Percentiles rank a stretch among this genome's conserved stretches.
These are phyloP conservation scores for Paralagenidium karlingii DNA, from an alignment of 352 stramenopile genomes.

Conservation along the genomic window DNA sequence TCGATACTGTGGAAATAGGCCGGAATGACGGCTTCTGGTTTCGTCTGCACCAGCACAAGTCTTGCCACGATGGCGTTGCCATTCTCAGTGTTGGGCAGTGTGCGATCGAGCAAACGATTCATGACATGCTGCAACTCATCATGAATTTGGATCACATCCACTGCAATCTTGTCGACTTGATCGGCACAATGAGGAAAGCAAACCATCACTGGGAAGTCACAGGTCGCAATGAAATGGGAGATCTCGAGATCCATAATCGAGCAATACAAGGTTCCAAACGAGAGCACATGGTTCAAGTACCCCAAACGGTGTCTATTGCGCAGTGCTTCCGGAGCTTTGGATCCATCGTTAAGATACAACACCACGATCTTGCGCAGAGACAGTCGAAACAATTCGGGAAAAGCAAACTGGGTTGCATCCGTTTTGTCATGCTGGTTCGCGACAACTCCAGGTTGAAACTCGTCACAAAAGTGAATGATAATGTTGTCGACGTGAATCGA, in stretches of 20 bases:
- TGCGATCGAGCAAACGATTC: conserved; percentile 17
- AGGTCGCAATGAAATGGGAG: conserved; percentile 55
- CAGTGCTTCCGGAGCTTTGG: conserved; percentile 30
- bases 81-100: too few species aligned
- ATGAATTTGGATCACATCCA: conserved; percentile 27
- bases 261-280: conserved; percentile 44
- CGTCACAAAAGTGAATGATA: too few species aligned
- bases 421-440: too few species aligned
- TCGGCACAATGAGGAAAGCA: conserved; percentile 24
- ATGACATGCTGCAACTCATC: conserved; percentile 16
- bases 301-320: conserved; percentile 32
- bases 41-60: conserved; percentile 47
- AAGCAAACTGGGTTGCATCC: too few species aligned
- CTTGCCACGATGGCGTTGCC: conserved; percentile 29
- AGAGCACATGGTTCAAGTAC: conserved; percentile 52
- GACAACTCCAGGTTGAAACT: too few species aligned
- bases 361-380: too few species aligned
- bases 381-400: too few species aligned
- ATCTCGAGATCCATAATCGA: conserved; percentile 33
- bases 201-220: conserved; percentile 64
- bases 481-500: too few species aligned
- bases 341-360: too few species aligned
- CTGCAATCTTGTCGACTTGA: conserved; percentile 3
- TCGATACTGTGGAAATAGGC: conserved; percentile 66
- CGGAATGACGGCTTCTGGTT: conserved; percentile 19